A percentile compares a stretch with the other conserved stretches of the same genome.
phyloP scores from a whole-genome alignment of 1,139 yeast genomes.

The Debaryomycetaceae sp. region DNA sequence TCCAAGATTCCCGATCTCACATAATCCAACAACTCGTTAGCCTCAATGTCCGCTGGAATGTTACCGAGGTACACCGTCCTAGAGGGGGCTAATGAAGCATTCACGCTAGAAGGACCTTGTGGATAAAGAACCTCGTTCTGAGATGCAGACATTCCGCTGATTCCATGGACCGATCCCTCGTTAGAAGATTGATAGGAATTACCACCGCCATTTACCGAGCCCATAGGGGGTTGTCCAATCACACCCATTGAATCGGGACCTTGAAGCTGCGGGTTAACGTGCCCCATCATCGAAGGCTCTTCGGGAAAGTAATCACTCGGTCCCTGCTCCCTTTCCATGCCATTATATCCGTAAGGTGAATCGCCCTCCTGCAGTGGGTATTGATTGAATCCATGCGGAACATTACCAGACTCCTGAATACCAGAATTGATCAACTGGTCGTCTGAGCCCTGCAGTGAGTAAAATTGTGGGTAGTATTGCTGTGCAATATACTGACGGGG shows the following conservation, averaged over 20 bases:
- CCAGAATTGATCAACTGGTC: constrained; percentile 6
- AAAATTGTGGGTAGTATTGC: constrained; percentile 33
- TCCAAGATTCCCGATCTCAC: constrained; percentile 92
- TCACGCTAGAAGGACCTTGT: constrained; percentile 9
- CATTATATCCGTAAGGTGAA: constrained; percentile 8
- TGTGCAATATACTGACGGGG: constrained; percentile 39
- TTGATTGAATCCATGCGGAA: constrained; percentile 10
- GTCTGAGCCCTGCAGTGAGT: constrained; percentile 17
- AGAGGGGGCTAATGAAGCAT: constrained; percentile 52
- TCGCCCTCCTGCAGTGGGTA: constrained; percentile 15
- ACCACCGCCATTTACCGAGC: not conserved
- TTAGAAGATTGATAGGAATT: not conserved
- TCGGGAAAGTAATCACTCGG: constrained; percentile 23
- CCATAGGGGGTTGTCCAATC: constrained; percentile 2
- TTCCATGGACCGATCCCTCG: constrained; percentile 1
- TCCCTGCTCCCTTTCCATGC: constrained; percentile 12
- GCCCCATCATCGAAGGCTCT: constrained; percentile 18
- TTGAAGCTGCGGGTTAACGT: constrained; percentile 5
- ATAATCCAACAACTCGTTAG: constrained; percentile 80
- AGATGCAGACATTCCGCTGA: not conserved
- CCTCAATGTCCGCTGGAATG: constrained; percentile 75
- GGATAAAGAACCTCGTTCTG: constrained; percentile 3
- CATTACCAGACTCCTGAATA: constrained; percentile 2
- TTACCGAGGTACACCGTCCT: constrained; percentile 91
- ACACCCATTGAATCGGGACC: constrained; percentile 2